A percentile compares a stretch with the other conserved stretches of the same genome.
phyloP scores from a whole-genome alignment of 805 yeast genomes.

The Spathaspora arborariae region DNA sequence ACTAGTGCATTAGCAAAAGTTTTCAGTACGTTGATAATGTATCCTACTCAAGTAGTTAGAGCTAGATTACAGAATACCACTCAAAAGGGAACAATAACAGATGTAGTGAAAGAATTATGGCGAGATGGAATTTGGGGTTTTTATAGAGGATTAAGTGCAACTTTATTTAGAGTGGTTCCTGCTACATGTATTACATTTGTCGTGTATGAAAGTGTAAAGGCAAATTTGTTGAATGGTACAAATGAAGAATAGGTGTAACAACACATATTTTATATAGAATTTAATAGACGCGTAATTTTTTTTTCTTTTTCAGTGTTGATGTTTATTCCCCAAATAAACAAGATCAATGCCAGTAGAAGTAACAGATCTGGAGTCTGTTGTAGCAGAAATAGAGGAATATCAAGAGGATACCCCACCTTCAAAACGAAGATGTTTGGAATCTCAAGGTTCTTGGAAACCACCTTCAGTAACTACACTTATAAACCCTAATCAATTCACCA shows the following conservation, averaged over 20 bases:
- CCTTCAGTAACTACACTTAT: slow-evolving; percentile 26
- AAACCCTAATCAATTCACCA: slow-evolving; percentile 25
- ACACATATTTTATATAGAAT: background rate
- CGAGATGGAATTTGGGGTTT: slow-evolving; percentile 64
- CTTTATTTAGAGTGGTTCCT: slow-evolving; percentile 79
- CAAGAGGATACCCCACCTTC: background rate
- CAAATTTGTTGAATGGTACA: slow-evolving; percentile 3
- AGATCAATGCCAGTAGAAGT: background rate
- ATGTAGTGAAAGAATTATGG: slow-evolving; percentile 40
- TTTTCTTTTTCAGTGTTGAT: background rate
- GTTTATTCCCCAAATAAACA: background rate
- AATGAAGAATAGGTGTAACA: background rate
- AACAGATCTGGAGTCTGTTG: background rate
- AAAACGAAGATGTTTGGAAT: background rate
- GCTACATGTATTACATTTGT: slow-evolving; percentile 89
- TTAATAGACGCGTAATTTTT: background rate
- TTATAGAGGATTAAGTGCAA: slow-evolving; percentile 80
- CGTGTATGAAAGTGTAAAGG: slow-evolving; percentile 65
- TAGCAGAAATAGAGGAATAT: background rate
- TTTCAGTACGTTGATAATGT: slow-evolving; percentile 61
- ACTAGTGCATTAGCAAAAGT: slow-evolving; percentile 70
- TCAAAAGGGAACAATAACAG: slow-evolving; percentile 16
- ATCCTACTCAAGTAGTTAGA: slow-evolving; percentile 81
- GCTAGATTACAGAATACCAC: slow-evolving; percentile 61
- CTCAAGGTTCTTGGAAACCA: slow-evolving; percentile 27